Conservation (phyloP, 2,329 filamentous ascomycete species). For the Aspergillus pseudoviridinutans region DNA sequence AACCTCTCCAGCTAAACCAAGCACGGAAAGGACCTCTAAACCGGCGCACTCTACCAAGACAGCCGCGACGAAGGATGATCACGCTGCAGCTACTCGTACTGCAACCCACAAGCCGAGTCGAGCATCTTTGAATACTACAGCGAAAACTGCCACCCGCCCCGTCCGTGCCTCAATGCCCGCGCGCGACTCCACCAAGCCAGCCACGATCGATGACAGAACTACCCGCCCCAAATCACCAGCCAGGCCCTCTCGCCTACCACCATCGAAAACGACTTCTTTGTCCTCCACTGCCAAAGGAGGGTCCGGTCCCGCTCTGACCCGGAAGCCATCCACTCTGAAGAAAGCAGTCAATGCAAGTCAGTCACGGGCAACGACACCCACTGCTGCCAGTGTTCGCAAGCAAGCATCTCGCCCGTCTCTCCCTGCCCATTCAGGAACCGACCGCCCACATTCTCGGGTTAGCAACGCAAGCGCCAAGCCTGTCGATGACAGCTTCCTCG, state of each 20-base stretch:
- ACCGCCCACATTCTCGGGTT: slow-evolving; percentile 39
- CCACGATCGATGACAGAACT: slow-evolving; percentile 24
- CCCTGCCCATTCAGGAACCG: slow-evolving; percentile 24
- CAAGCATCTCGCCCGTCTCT: slow-evolving; percentile 32
- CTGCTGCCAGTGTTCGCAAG: slow-evolving; percentile 24
- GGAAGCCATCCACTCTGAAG: slow-evolving; percentile 37
- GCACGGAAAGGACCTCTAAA: slow-evolving; percentile 16
- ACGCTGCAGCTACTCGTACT: slow-evolving; percentile 27
- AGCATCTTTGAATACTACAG: slow-evolving; percentile 25
- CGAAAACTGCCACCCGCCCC: slow-evolving; percentile 24
- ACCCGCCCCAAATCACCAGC: slow-evolving; percentile 38
- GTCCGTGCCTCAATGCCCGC: slow-evolving; percentile 27
- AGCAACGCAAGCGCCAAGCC: slow-evolving; percentile 36
- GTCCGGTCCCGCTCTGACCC: slow-evolving; percentile 23
- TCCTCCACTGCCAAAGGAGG: slow-evolving; percentile 36
- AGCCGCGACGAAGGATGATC: slow-evolving; percentile 23
- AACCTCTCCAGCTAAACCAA: slow-evolving; percentile 18
- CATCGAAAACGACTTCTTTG: slow-evolving; percentile 39
- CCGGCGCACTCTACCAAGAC: slow-evolving; percentile 21
- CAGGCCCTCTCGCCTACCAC: slow-evolving; percentile 37
- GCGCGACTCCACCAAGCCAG: slow-evolving; percentile 24
- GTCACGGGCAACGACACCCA: slow-evolving; percentile 21
- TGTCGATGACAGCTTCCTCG: slow-evolving; percentile 46
- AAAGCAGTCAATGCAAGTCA: slow-evolving; percentile 19
- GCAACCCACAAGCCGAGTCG: slow-evolving; percentile 30